Conservation (phyloP, 2,329 filamentous ascomycete genomes). For the Talaromyces rugulosus region DNA sequence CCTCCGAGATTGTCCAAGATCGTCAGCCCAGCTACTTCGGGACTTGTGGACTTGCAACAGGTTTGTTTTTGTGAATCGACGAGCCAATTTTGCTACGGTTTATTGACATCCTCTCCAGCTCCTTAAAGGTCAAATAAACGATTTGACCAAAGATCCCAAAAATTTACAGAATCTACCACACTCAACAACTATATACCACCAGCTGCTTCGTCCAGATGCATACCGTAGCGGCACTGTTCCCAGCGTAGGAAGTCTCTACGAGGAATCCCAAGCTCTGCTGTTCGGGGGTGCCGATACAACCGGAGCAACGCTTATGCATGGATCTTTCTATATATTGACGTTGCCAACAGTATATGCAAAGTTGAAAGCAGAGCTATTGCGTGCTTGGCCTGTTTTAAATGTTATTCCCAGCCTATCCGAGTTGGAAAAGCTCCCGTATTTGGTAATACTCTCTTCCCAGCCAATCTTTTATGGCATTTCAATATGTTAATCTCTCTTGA, state of each 20-base stretch:
- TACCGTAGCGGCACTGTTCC: slow-evolving; percentile 29
- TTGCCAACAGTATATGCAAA: slow-evolving; percentile 17
- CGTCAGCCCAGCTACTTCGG: slow-evolving; percentile 32
- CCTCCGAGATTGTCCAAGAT: slow-evolving; percentile 34
- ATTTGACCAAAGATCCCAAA: slow-evolving; percentile 21
- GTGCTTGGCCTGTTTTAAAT: slow-evolving; percentile 19
- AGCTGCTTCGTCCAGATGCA: slow-evolving; percentile 26
- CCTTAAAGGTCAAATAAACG: slow-evolving; percentile 19
- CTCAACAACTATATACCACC: slow-evolving; percentile 33
- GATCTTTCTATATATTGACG: slow-evolving; percentile 28
- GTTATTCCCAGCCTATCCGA: slow-evolving; percentile 11
- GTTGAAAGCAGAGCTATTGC: slow-evolving; percentile 19
- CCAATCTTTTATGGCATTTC: background rate
- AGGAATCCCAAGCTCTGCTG: slow-evolving; percentile 44
- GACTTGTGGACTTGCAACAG: slow-evolving; percentile 35
- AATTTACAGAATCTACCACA: slow-evolving; percentile 24
- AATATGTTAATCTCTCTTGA: background rate
- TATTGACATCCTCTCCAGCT: slow-evolving; percentile 15
- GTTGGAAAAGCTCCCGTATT: slow-evolving; percentile 33
- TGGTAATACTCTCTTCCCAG: slow-evolving; percentile 13
- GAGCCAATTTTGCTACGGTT: background rate
- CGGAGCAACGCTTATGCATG: slow-evolving; percentile 34
- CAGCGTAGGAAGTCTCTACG: slow-evolving; percentile 31
- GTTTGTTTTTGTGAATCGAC: background rate
- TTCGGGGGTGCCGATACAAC: slow-evolving; percentile 46